These are phyloP conservation scores for Chlorella variabilis DNA, from an alignment of 163 green algal species.

Conservation along the genomic window DNA sequence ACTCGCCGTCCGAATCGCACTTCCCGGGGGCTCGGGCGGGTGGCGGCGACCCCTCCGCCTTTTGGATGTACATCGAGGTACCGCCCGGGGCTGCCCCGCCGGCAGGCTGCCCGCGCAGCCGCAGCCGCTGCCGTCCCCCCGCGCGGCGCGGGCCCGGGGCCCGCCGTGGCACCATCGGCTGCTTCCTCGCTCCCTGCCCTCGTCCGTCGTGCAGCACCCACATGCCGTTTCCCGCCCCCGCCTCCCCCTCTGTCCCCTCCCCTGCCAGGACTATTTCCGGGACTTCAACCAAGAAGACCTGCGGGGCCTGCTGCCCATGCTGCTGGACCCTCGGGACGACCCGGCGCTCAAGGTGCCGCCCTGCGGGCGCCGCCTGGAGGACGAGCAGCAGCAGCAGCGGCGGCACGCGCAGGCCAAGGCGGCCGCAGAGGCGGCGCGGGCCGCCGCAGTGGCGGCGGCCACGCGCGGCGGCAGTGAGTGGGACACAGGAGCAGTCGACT, in stretches of 20 bases:
- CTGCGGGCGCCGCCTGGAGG: constrained; percentile 15
- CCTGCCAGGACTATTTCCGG: constrained; percentile 82
- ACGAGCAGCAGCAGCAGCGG: constrained; percentile 8
- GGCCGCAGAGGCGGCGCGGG: constrained; percentile 14
- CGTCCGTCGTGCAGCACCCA: too few relatives aligned
- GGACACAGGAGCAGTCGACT: constrained; percentile 1
- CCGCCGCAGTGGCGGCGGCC: neutral
- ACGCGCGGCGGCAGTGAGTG: constrained; percentile 19
- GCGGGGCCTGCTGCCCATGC: constrained; percentile 52
- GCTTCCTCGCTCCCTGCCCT: too few relatives aligned
- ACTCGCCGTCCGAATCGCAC: constrained; percentile 26
- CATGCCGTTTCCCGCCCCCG: too few relatives aligned
- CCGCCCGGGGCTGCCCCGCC: neutral
- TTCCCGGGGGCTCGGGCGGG: constrained; percentile 47
- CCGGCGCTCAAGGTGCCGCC: constrained; percentile 52
- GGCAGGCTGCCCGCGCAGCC: too few relatives aligned
- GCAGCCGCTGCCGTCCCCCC: too few relatives aligned
- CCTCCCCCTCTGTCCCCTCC: too few relatives aligned
- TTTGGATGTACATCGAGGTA: constrained; percentile 65
- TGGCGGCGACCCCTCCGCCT: constrained; percentile 53
- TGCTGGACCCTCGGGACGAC: constrained; percentile 58
- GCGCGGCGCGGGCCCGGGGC: too few relatives aligned
- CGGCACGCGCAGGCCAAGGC: constrained; percentile 15
- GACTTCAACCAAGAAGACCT: constrained; percentile 77
- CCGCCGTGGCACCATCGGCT: too few relatives aligned